Conservation (phyloP, 768 basidiomycete genomes). For the Psilocybe tampanensis region DNA sequence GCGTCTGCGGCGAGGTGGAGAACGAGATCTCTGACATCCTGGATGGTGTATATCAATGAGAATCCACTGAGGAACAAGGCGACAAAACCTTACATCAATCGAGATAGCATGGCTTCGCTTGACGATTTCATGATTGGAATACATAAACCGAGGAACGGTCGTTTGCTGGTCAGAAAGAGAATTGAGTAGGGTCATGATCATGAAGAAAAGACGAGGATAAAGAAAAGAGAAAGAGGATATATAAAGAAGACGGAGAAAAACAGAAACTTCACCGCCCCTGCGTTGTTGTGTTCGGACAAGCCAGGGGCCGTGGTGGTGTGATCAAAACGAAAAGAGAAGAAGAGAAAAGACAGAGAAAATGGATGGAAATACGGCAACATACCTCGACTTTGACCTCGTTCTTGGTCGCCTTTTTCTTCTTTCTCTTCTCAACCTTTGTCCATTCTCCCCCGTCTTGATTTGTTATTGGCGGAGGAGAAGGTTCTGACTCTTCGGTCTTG, state of each 20-base stretch:
- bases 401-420: slow-evolving; percentile 69
- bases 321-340: slow-evolving; percentile 1
- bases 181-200: slow-evolving; percentile 16
- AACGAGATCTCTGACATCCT: slow-evolving; percentile 90
- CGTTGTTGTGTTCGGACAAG: not conserved
- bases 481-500: slow-evolving; percentile 11
- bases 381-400: slow-evolving; percentile 61
- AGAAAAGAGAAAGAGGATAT: no score
- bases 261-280: slow-evolving; percentile 9
- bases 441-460: slow-evolving; percentile 36
- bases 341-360: slow-evolving; percentile 1
- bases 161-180: slow-evolving; percentile 32
- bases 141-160: slow-evolving; percentile 78
- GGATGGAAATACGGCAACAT: slow-evolving; percentile 18
- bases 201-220: not conserved
- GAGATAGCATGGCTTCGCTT: slow-evolving; percentile 74
- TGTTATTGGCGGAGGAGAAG: not conserved
- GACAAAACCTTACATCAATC: slow-evolving; percentile 64
- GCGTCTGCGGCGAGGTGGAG: slow-evolving; percentile 82
- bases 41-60: not conserved
- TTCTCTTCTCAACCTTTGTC: slow-evolving; percentile 75
- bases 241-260: not conserved
- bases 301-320: not conserved
- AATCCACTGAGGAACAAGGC: not conserved
- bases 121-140: slow-evolving; percentile 73